Conservation (phyloP, 1,139 yeast species). For the Taphrina sp. region DNA sequence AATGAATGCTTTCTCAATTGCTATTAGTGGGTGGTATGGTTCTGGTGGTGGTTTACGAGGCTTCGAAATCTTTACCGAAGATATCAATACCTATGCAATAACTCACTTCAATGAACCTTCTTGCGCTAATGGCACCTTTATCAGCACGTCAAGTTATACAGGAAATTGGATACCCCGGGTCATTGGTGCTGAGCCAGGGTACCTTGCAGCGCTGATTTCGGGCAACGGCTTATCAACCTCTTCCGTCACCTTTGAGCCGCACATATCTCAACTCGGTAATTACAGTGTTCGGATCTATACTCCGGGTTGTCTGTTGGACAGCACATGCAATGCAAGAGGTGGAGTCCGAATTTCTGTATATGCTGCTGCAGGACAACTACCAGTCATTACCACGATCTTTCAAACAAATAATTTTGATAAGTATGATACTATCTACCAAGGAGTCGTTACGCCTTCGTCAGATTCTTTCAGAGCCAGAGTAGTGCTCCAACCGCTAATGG, state of each 20-base stretch:
- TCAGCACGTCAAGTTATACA: constrained; percentile 41
- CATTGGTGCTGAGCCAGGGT: constrained; percentile 39
- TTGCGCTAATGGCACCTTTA: constrained; percentile 41
- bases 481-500: constrained; percentile 43
- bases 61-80: constrained; percentile 66
- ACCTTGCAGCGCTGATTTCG: constrained; percentile 43
- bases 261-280: constrained; percentile 69
- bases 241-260: constrained; percentile 64
- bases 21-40: constrained; percentile 70
- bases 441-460: constrained; percentile 58
- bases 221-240: constrained; percentile 44
- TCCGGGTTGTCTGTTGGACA: constrained; percentile 77
- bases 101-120: constrained; percentile 66
- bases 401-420: constrained; percentile 80
- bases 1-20: constrained; percentile 63
- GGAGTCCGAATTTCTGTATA: constrained; percentile 72
- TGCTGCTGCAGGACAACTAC: constrained; percentile 48
- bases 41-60: constrained; percentile 67
- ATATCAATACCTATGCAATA: constrained; percentile 63
- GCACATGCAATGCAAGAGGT: constrained; percentile 69
- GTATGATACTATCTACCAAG: constrained; percentile 73
- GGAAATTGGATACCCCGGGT: constrained; percentile 42
- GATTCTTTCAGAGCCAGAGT: constrained; percentile 53
- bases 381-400: constrained; percentile 53
- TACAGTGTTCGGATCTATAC: constrained; percentile 73